Base-by-base conservation (phyloP, 2,329 filamentous ascomycete species). In the Zymoseptoria ardabiliae region DNA sequence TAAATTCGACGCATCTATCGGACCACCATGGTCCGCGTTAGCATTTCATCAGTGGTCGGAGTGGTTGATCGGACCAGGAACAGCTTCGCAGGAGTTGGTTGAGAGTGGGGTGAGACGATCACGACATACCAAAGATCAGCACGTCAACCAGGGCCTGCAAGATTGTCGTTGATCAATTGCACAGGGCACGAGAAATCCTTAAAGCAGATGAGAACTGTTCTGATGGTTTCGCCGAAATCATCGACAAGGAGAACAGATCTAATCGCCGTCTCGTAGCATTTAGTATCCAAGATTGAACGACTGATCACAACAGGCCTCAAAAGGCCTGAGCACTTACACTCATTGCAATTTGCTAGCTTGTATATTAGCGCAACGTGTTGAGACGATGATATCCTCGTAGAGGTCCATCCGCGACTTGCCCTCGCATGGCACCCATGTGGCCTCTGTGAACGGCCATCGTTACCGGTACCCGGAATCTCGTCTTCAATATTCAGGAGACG, bases 61-160 rank as follows among this genome's bases (percentile, higher is more conserved):
- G 22, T 54, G 21, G 52, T 23, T 22, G 25, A 28, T 28, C 25
- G 25, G 25, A 28, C 52, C 22, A 54, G 11, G 52, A 22, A n/a
- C 20, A 54, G 23, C n/a, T 41, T 21, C 20, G 53, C 25, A 48
- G 25, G 20, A 41, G 10, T 55, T 55, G 53, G 5, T 2, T 55
- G 35, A 41, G 17, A 41, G 35, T 41, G 35, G 35, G 35, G 35
- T 45, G 35, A 45, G 35, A 17, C 22, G 51, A 53, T 53, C 51
- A 53, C 51, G 51, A 53, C 51, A 53, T 53, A 53, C 23, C 51
- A 23, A 25, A n/a, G 51, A 53, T 28, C 51, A 53, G 51, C 51
- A 53, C 51, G 51, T 53, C 51, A 30, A 19, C 51, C n/a, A 23
- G 22, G 22, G 25, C 25, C 22, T 23, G 50, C 50, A 10, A 51